Evolutionary conservation across 352 stramenopile genomes (phyloP).

Genomic region (Phytophthora tubulina): DNA sequence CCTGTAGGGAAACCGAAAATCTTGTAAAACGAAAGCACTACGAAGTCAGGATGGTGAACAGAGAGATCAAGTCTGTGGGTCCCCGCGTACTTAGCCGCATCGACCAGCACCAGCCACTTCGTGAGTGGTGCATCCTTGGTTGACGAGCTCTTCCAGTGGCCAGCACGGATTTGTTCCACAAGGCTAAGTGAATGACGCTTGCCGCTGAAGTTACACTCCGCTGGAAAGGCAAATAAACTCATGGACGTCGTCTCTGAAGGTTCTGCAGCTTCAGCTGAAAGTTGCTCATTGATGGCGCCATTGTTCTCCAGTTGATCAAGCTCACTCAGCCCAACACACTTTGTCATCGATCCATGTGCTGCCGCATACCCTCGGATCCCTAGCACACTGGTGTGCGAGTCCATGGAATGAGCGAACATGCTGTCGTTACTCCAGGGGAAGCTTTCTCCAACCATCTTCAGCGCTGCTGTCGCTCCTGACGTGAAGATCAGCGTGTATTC

Average conservation of each 20-base stretch:
- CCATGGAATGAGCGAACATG: conserved; percentile 65
- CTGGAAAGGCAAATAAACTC: conserved; percentile 75
- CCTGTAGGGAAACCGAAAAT: conserved; percentile 83
- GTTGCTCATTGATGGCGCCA: background rate
- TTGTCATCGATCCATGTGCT: conserved; percentile 33
- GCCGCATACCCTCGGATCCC: conserved; percentile 65
- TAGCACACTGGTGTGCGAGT: conserved; percentile 82
- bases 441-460: conserved; percentile 86
- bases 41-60: conserved; percentile 60
- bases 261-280: background rate
- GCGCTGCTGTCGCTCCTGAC: conserved; percentile 76
- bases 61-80: conserved; percentile 70
- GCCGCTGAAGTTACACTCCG: conserved; percentile 85
- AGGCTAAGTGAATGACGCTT: conserved; percentile 57
- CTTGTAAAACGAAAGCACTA: conserved; percentile 88
- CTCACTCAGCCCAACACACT: conserved; percentile 49
- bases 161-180: conserved; percentile 47
- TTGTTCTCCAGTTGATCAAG: conserved; percentile 45
- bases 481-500: conserved; percentile 90
- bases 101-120: conserved; percentile 76
- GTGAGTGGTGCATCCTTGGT: conserved; percentile 1
- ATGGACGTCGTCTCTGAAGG: conserved; percentile 11
- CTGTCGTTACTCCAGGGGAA: conserved; percentile 76
- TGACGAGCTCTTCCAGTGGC: conserved; percentile 22
- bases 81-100: conserved; percentile 75